Evolutionary conservation across 331 rosid genomes (phyloP).

Genomic region (Acacia concinna): DNA sequence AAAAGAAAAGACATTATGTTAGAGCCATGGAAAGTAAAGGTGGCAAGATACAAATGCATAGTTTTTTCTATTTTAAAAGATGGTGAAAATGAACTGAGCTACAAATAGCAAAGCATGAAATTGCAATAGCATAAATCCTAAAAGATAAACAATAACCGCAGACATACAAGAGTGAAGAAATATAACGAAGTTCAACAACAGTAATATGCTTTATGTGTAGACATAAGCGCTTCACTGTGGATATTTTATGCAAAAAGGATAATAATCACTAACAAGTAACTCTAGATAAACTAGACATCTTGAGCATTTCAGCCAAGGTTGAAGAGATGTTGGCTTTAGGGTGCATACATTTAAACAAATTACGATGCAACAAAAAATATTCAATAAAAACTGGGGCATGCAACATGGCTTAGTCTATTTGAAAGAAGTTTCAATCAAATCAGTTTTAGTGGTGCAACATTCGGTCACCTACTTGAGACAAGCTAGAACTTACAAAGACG

Average conservation of each 20-base stretch:
- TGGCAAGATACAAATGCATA: conserved; percentile 1
- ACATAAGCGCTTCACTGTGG: not conserved
- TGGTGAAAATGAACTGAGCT: not conserved
- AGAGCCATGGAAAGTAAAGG: conserved; percentile 16
- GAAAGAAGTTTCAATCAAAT: conserved; percentile 1
- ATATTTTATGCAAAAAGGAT: conserved; percentile 24
- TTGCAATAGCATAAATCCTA: conserved; percentile 1
- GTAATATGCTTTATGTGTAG: not conserved
- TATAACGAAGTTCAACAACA: not conserved
- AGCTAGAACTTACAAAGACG: conserved; percentile 68
- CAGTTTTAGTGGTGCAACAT: not conserved
- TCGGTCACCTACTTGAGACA: not conserved
- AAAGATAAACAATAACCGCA: not conserved
- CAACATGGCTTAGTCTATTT: conserved; percentile 13
- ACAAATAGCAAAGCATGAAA: conserved; percentile 25
- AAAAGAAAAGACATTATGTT: conserved; percentile 18
- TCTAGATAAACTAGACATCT: conserved; percentile 4
- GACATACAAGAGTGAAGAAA: conserved; percentile 1
- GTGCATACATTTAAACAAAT: conserved; percentile 2
- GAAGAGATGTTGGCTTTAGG: conserved; percentile 8
- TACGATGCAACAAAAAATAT: not conserved
- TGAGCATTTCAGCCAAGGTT: conserved; percentile 27
- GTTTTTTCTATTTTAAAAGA: not conserved
- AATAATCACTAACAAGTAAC: not conserved
- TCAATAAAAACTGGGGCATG: conserved; percentile 14